Percentiles rank a stretch among this genome's conserved stretches.
These are phyloP conservation scores for Bonnemaisonia californica DNA, from an alignment of 31 red algal species.

Conservation along the genomic window DNA sequence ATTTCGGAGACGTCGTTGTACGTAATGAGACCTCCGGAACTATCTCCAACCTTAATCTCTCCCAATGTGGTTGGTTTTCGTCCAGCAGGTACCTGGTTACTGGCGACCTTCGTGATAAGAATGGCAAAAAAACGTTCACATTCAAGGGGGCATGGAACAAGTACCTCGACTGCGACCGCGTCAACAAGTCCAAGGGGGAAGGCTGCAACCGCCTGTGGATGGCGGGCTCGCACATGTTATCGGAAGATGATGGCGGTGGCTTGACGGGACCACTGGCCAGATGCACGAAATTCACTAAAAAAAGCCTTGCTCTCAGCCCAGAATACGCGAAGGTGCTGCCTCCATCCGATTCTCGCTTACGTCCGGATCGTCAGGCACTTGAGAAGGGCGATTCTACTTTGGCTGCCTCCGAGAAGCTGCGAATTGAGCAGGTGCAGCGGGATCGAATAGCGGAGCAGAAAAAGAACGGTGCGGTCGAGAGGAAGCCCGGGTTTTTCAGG, in stretches of 20 bases:
- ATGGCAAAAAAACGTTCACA: slow-evolving; percentile 32
- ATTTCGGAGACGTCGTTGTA: slow-evolving; percentile 83
- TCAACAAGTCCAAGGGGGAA: slow-evolving; percentile 69
- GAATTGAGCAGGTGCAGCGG: slow-evolving; percentile 88
- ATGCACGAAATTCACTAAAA: slow-evolving; percentile 68
- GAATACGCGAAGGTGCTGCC: slow-evolving; percentile 66
- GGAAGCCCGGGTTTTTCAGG: slow-evolving; percentile 50
- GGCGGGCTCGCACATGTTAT: slow-evolving; percentile 55
- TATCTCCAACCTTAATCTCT: slow-evolving; percentile 40
- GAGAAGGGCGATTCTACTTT: slow-evolving; percentile 58
- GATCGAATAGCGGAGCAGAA: slow-evolving; percentile 34
- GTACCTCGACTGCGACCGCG: slow-evolving; percentile 62
- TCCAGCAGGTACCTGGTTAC: slow-evolving; percentile 52
- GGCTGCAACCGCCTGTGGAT: slow-evolving; percentile 75
- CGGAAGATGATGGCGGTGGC: slow-evolving; percentile 64
- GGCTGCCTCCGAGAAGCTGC: slow-evolving; percentile 74
- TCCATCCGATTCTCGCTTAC: slow-evolving; percentile 85
- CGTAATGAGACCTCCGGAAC: slow-evolving; percentile 70
- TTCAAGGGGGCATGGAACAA: slow-evolving; percentile 83
- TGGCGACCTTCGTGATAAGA: slow-evolving; percentile 45
- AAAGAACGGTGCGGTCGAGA: not conserved
- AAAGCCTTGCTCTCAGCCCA: slow-evolving; percentile 43
- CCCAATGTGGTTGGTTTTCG: slow-evolving; percentile 78
- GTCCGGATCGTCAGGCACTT: slow-evolving; percentile 84
- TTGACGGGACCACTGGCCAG: slow-evolving; percentile 38